Conservation (phyloP, 441 rosid genomes). For the Sinapis alba region DNA sequence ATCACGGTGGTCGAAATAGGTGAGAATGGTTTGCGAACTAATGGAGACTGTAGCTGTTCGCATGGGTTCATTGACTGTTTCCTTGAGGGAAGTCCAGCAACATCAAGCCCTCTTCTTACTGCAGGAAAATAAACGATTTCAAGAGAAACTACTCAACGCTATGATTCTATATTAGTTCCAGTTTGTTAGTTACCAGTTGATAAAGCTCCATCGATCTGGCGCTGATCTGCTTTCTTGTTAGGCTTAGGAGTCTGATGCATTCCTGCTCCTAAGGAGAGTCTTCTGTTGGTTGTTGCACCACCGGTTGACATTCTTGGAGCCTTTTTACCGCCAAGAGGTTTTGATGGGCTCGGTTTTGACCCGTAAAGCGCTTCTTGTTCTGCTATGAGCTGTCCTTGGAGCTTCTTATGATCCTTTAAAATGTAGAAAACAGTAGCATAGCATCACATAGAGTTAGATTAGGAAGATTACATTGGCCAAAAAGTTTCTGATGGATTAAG, state of each 20-base stretch:
- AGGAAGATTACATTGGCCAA: not conserved
- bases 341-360: conserved; percentile 81
- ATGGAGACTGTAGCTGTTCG: conserved; percentile 64
- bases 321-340: conserved; percentile 61
- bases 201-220: conserved; percentile 53
- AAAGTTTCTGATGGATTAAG: not conserved
- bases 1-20: conserved; percentile 60
- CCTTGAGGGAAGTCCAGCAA: conserved; percentile 58
- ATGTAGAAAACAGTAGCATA: conserved; percentile 1
- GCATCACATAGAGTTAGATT: not conserved
- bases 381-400: conserved; percentile 81
- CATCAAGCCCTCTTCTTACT: conserved; percentile 78
- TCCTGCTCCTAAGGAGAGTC: conserved; percentile 69
- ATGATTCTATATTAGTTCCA: not conserved
- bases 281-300: conserved; percentile 56
- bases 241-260: conserved; percentile 61
- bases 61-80: conserved; percentile 57
- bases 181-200: conserved; percentile 55
- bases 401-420: conserved; percentile 69
- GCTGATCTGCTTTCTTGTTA: conserved; percentile 53
- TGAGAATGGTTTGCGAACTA: conserved; percentile 84
- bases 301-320: conserved; percentile 68
- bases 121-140: not conserved
- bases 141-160: not conserved
- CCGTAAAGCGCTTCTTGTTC: conserved; percentile 73